Base-by-base conservation (phyloP, 2,329 filamentous ascomycete genomes). In the Tolypocladium amazonense region DNA sequence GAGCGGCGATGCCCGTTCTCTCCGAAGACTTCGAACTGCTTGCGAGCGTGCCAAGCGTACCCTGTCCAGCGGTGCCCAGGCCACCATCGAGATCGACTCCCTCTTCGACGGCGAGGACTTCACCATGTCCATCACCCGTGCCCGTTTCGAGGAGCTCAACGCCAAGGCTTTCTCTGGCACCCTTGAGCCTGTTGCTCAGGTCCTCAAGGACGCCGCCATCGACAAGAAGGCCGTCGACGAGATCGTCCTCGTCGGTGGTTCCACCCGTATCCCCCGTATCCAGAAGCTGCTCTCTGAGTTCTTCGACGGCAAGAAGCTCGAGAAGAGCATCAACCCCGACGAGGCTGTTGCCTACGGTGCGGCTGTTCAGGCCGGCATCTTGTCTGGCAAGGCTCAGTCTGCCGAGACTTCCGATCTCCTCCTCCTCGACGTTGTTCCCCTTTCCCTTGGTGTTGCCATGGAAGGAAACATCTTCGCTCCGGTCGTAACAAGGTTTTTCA, bases 31-130 rank as follows among this genome's bases (percentile, higher is more conserved):
- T 73, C 87, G 94, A 71, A 97, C 94, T 72, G 93, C 93, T 80
- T 97, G 94, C 80, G 94, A 99, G 84, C 93, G 94, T 86, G 94
- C 94, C 79, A 99, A 99, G 91, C 89, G 94, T 81, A 97, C 94
- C 66, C 86, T 97, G 59, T 97, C 94, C 76, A 96, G 92, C 80
- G 93, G 91, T 78, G 93, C 94, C 62, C 92, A 97, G 81, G 96
- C 94, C 72, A 95, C 92, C 70, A 90, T 97, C 70, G 94, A 99
- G 82, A 97, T 97, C 71, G 94, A 97, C 81, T 97, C 93, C 68
- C 88, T 99, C 67, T 97, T 94, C 76, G 94, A 97, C 70, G 93
- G 94, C 70, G 90, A 97, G 79, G 94, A 99, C 78, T 97, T 96
- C 83, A 93, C 92, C 80, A 85, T 93, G 75, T 89, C 90, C 77